Evolutionary conservation across 2,329 filamentous ascomycete species (phyloP).

Genomic region (Pyrenochaeta sp.): DNA sequence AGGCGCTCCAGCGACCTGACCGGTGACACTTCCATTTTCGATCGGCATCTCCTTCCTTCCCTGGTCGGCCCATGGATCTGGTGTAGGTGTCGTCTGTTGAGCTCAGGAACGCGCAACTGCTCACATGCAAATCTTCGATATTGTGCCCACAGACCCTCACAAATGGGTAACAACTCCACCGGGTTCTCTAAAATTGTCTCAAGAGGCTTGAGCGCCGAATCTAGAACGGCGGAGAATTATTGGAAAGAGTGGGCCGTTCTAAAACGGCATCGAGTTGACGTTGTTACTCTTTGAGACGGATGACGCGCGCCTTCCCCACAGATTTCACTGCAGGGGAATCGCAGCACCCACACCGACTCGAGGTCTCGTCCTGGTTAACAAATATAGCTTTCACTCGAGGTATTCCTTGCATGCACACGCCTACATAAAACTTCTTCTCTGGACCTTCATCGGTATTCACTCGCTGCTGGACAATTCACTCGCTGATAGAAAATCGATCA

Average conservation of each 20-base stretch:
- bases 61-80: background rate
- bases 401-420: background rate
- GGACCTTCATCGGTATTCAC: background rate
- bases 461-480: background rate
- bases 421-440: background rate
- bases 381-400: background rate
- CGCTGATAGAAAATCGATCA: background rate
- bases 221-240: slow-evolving; percentile 15
- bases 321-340: slow-evolving; percentile 2
- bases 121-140: slow-evolving; percentile 2
- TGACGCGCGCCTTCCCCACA: slow-evolving; percentile 21
- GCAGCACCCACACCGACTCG: background rate
- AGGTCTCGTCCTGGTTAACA: background rate
- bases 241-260: slow-evolving; percentile 6
- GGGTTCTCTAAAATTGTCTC: background rate
- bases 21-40: background rate
- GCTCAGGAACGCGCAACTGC: slow-evolving; percentile 12
- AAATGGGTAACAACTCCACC: background rate
- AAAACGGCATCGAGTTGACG: slow-evolving; percentile 4
- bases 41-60: background rate
- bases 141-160: background rate
- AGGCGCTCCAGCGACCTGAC: background rate
- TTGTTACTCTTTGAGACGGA: slow-evolving; percentile 2
- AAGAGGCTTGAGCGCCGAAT: slow-evolving; percentile 4
- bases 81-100: background rate